Base-by-base conservation (phyloP, 345 rosid species). In the Arabis hirsuta region DNA sequence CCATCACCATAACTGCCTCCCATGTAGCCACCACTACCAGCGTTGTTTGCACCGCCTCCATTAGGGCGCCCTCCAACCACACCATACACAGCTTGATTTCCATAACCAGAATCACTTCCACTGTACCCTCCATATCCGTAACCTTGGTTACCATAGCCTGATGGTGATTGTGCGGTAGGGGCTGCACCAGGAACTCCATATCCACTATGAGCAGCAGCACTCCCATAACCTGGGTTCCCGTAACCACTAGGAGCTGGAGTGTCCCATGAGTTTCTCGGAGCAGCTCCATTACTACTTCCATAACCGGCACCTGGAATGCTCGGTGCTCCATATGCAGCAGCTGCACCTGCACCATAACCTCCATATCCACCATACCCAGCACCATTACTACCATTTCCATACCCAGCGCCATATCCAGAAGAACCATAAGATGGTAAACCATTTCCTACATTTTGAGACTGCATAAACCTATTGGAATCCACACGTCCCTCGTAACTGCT, bases 381-480 rank as follows among this genome's bases (percentile, higher is more conserved):
- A 66, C 89, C 87, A 68, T 79, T 88, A 75, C 53, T 84, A 45
- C 87, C 87, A 83, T 88, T 88, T 10, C 97, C 97, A 78, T 88
- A 93, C 44, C 94, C 92, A 50, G 87, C 66, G 24, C 77, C 74
- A 69, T 86, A 90, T 16, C 94, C 94, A 46, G 94, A 81, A 29
- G 96, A 83, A 52, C 96, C 96, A 75, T 89, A 93, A 61, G 96
- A 81, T 34, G 88, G 85, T 72, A 84, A 90, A 46, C 88, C 86
- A 76, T 83, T 85, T 59, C 83, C 94, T 12, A 85, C 59, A 63
- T 39, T 78, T 54, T 84, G 97, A 16, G 83, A 82, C 65, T 82
- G 97, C 83, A 90, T 80, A 76, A 81, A 93, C 80, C 97, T 86
- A 72, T 58, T 89, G 48, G 89, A 82, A 74, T 90, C 98, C 86